phyloP scores from a whole-genome alignment of 2,329 filamentous ascomycete species.

The Pleurostoma richardsiae region DNA sequence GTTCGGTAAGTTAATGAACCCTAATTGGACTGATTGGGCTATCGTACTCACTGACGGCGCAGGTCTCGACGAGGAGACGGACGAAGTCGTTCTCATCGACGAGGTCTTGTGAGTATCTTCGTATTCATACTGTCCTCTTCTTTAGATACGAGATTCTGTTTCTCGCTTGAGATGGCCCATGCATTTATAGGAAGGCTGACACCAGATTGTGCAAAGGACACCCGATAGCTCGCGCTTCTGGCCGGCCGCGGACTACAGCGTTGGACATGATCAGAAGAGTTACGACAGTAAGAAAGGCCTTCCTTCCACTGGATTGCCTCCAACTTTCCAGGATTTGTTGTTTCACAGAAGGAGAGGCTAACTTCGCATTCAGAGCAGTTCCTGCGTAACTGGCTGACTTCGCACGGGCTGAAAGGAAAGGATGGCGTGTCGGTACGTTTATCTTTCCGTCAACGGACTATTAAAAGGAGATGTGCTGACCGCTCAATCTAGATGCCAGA shows the following conservation, averaged over 20 bases:
- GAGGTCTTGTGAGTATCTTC: constrained; percentile 55
- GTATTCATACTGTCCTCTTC: too few species aligned
- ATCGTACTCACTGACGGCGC: too few species aligned
- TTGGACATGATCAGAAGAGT: constrained; percentile 72
- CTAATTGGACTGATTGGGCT: too few species aligned
- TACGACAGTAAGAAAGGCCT: constrained; percentile 56
- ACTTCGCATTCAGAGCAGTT: constrained; percentile 50
- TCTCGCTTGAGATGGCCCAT: too few species aligned
- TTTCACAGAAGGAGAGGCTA: too few species aligned
- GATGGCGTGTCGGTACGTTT: constrained; percentile 47
- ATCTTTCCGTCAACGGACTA: too few species aligned
- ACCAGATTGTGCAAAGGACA: constrained; percentile 32
- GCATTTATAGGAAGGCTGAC: too few species aligned
- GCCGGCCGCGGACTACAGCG: constrained; percentile 66
- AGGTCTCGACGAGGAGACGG: constrained; percentile 51
- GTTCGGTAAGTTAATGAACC: constrained; percentile 43
- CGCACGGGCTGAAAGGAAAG: constrained; percentile 69
- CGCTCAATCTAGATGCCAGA: constrained; percentile 49
- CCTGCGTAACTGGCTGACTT: constrained; percentile 76
- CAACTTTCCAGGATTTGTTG: too few species aligned
- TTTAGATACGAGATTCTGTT: too few species aligned
- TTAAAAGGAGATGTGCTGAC: too few species aligned
- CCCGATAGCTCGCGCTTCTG: constrained; percentile 85
- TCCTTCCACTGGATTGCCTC: too few species aligned
- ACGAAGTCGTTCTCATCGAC: constrained; percentile 71